Evolutionary conservation across 768 basidiomycete genomes (phyloP).

Genomic region (Pleurotus djamor): DNA sequence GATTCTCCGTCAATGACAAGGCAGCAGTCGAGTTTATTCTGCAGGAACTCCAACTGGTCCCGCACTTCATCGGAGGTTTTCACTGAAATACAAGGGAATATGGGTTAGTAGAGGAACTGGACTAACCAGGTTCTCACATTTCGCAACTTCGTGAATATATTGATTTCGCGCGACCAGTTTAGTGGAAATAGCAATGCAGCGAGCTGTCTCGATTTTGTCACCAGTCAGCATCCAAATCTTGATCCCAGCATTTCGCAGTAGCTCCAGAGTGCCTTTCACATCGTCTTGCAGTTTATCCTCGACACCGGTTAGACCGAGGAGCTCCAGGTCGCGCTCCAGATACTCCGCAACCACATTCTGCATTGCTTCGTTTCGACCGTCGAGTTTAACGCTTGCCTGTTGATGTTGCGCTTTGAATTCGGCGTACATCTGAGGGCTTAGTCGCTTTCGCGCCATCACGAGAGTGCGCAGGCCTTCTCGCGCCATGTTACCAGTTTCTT

Average conservation of each 20-base stretch:
- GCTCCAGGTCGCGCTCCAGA: conserved; percentile 87
- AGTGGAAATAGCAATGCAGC: conserved; percentile 96
- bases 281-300: conserved; percentile 99
- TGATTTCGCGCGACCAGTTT: conserved; percentile 95
- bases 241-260: conserved; percentile 92
- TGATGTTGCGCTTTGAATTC: conserved; percentile 74
- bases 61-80: conserved; percentile 80
- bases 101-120: neutral
- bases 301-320: conserved; percentile 95
- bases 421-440: conserved; percentile 66
- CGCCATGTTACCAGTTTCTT: conserved; percentile 98
- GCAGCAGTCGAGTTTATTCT: conserved; percentile 95
- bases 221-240: conserved; percentile 99
- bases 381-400: conserved; percentile 75
- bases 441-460: conserved; percentile 82
- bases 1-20: conserved; percentile 98
- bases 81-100: conserved; percentile 48
- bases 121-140: conserved; percentile 51
- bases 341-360: conserved; percentile 66
- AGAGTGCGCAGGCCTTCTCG: conserved; percentile 93
- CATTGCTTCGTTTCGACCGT: conserved; percentile 84
- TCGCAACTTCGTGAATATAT: conserved; percentile 96
- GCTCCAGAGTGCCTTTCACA: conserved; percentile 89
- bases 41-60: conserved; percentile 89
- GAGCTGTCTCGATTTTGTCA: conserved; percentile 98